phyloP scores from a whole-genome alignment of 2,329 filamentous ascomycete genomes.

The Dothiorella sarmentorum region DNA sequence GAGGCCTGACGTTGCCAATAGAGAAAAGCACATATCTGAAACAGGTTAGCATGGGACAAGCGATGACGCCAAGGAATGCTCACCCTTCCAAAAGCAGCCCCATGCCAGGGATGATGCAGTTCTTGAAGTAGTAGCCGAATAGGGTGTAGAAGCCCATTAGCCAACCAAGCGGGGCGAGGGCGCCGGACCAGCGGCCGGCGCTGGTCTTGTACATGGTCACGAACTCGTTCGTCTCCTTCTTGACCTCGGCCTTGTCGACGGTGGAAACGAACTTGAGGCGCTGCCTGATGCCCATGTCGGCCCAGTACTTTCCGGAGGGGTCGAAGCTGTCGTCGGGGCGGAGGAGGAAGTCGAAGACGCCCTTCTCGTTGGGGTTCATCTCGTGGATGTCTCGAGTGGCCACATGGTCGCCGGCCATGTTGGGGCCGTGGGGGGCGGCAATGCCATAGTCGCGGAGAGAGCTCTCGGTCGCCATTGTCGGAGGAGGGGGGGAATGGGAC shows the following conservation, averaged over 20 bases:
- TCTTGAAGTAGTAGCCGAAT: slow-evolving; percentile 80
- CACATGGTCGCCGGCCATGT: slow-evolving; percentile 43
- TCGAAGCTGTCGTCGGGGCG: slow-evolving; percentile 88
- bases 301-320: slow-evolving; percentile 83
- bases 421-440: slow-evolving; percentile 49
- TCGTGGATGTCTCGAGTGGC: slow-evolving; percentile 40
- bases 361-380: slow-evolving; percentile 58
- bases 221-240: slow-evolving; percentile 63
- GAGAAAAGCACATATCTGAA: slow-evolving; percentile 88
- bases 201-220: slow-evolving; percentile 82
- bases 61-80: background rate
- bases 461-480: slow-evolving; percentile 11
- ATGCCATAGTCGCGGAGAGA: slow-evolving; percentile 47
- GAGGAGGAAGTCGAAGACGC: slow-evolving; percentile 73
- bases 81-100: slow-evolving; percentile 84
- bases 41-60: slow-evolving; percentile 15
- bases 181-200: slow-evolving; percentile 33
- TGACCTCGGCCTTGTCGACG: slow-evolving; percentile 68
- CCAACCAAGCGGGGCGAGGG: slow-evolving; percentile 16
- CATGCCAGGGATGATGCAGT: slow-evolving; percentile 88
- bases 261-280: slow-evolving; percentile 71
- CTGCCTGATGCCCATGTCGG: slow-evolving; percentile 70
- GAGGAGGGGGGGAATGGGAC: background rate
- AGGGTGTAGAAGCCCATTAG: slow-evolving; percentile 42
- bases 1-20: slow-evolving; percentile 84